Base-by-base conservation (phyloP, 2,329 filamentous ascomycete species). In the Phyllosticta citriasiana region DNA sequence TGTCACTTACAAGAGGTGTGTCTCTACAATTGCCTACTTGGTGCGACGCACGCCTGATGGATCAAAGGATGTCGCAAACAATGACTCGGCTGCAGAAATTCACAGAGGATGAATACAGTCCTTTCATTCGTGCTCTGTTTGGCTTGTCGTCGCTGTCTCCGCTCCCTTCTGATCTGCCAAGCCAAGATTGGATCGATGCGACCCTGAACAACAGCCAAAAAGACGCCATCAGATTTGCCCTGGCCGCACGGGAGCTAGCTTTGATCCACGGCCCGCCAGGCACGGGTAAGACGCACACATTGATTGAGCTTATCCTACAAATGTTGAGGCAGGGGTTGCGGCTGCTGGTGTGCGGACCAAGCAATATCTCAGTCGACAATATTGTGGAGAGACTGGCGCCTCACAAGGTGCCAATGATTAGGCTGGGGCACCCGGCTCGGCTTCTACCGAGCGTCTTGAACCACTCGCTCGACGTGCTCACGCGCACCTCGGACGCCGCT, bases 321-420 rank as follows among this genome's bases (percentile, higher is more conserved):
- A 78, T 97, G 67, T 79, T 95, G 60, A 87, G 86, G 70, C 83
- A 84, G 25, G 82, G 85, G 35, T 81, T 87, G 59, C 84, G 91
- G 1, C 80, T 97, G 10, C 80, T 97, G 1, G 93, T 97, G n/a
- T 97, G 94, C 69, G 94, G 93, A 0, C 94, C 94, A 0, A 96
- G 91, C 30, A 99, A 99, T 72, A 92, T 99, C 67, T 94, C 91
- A 0, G 94, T 99, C 1, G 94, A 99, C 80, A 99, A 99, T 70
- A 96, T 99, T 62, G 92, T 97, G 8, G 94, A 99, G 75, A 86
- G 94, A 7, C 82, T 97, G 1, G 85, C 91, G 1, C 85, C 89
- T 0, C 88, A 92, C 73, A 91, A 91, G 69, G 81, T 97, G 1
- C 88, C 91, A 0, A 91, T 97, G 68, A 83, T 97, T 40, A 88